Percentiles rank a stretch among this genome's conserved stretches.
Evolutionary conservation across 805 yeast species (phyloP).

Genomic region (Starmerella floricola): DNA sequence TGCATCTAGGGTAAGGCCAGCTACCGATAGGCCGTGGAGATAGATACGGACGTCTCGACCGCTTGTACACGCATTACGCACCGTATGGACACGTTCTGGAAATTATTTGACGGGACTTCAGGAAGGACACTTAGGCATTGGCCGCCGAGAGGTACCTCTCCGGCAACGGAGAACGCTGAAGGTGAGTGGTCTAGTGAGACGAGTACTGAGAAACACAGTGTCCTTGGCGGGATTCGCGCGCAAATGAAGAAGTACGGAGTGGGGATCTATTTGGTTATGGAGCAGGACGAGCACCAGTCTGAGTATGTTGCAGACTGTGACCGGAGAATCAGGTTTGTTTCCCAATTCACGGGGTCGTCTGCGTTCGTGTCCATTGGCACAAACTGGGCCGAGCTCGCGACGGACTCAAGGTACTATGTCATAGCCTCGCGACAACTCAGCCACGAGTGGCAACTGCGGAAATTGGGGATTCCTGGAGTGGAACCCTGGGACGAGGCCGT

Average conservation of each 20-base stretch:
- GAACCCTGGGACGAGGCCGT: conserved; percentile 75
- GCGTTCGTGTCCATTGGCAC: conserved; percentile 74
- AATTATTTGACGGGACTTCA: conserved; percentile 1
- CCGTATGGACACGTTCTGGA: background rate
- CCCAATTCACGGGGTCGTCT: conserved; percentile 84
- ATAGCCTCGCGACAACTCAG: conserved; percentile 82
- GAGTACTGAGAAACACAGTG: background rate
- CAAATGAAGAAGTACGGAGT: conserved; percentile 49
- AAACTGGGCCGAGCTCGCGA: conserved; percentile 63
- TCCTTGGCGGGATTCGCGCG: conserved; percentile 2
- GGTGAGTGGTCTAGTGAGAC: too few species aligned
- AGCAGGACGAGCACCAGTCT: conserved; percentile 88
- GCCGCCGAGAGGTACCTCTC: conserved; percentile 7
- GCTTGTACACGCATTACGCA: too few species aligned
- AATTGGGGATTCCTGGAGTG: conserved; percentile 61
- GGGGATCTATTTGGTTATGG: conserved; percentile 65
- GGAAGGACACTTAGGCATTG: background rate
- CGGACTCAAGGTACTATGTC: conserved; percentile 89
- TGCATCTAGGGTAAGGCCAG: too few species aligned
- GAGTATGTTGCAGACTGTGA: conserved; percentile 79
- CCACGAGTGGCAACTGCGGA: conserved; percentile 63
- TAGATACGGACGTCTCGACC: too few species aligned
- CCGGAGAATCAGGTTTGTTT: conserved; percentile 66
- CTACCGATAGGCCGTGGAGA: too few species aligned
- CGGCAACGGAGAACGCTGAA: too few species aligned